A percentile compares a stretch with the other conserved stretches of the same genome.
phyloP scores from a whole-genome alignment of 129 eudicot genomes.

The Silybum marianum region DNA sequence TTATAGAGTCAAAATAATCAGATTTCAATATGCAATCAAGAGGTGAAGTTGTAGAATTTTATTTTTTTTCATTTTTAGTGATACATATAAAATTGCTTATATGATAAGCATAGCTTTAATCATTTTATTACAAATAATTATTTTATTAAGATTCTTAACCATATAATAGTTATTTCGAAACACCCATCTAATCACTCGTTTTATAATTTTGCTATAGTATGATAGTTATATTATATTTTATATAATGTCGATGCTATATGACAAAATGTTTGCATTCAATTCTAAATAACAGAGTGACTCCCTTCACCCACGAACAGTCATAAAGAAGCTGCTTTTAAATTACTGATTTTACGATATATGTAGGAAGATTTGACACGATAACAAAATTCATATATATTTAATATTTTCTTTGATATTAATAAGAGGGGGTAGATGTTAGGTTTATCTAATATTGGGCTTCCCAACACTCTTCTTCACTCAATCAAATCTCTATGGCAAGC shows the following conservation, averaged over 20 bases:
- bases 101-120: too few relatives aligned
- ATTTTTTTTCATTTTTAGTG: too few relatives aligned
- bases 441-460: background rate
- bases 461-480: background rate
- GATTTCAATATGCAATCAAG: too few relatives aligned
- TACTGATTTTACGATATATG: background rate
- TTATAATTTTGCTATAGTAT: too few relatives aligned
- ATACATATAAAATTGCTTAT: too few relatives aligned
- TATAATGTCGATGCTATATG: too few relatives aligned
- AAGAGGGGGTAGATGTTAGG: conserved; percentile 1
- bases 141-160: background rate
- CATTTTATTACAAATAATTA: too few relatives aligned
- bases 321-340: background rate
- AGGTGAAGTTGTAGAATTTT: too few relatives aligned
- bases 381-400: background rate
- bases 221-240: background rate
- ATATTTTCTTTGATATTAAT: background rate
- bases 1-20: background rate
- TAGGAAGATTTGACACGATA: background rate
- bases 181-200: background rate
- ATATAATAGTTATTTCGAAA: background rate
- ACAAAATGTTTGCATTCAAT: background rate
- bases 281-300: background rate
- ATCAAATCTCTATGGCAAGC: background rate
- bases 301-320: background rate